Percentiles rank a stretch among this genome's conserved stretches.
These are phyloP conservation scores for Tuber magnatum DNA, from an alignment of 495 filamentous ascomycete species.

Conservation along the genomic window DNA sequence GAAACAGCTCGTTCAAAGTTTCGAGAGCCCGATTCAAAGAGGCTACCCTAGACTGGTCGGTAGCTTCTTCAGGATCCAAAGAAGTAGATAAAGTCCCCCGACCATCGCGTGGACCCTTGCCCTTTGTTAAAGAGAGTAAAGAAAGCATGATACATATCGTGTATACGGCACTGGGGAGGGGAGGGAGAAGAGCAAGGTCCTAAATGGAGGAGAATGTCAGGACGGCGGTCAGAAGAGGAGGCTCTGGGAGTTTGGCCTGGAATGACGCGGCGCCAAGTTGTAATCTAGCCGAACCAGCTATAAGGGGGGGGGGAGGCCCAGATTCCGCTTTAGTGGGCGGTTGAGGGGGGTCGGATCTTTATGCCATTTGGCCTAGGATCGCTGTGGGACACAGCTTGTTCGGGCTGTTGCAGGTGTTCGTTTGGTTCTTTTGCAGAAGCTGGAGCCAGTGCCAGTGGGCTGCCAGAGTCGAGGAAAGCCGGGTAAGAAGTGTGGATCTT, in stretches of 20 bases:
- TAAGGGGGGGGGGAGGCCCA: not conserved
- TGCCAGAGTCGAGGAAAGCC: not conserved
- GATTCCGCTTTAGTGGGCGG: not conserved
- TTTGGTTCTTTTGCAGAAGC: not conserved
- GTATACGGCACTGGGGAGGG: not conserved
- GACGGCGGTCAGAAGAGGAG: not conserved
- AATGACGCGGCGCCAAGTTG: not conserved
- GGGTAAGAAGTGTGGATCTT: not conserved
- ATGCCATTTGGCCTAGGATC: not conserved
- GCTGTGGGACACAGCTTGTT: not conserved
- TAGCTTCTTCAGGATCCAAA: slow-evolving; percentile 10
- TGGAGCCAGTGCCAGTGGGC: not conserved
- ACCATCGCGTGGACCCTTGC: slow-evolving; percentile 9
- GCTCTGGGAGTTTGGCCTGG: not conserved
- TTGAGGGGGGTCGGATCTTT: not conserved
- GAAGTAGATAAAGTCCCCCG: slow-evolving; percentile 9
- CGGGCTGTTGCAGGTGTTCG: not conserved
- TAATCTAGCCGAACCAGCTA: not conserved
- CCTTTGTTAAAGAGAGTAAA: slow-evolving; percentile 23
- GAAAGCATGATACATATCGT: slow-evolving; percentile 32
- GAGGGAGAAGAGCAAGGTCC: not conserved
- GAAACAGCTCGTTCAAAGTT: slow-evolving; percentile 68
- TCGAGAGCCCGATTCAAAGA: slow-evolving; percentile 65
- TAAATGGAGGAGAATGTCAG: not conserved
- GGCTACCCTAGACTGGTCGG: slow-evolving; percentile 15